Evolutionary conservation across 331 rosid genomes (phyloP).

Genomic region (Rhamnella rubrinervis): DNA sequence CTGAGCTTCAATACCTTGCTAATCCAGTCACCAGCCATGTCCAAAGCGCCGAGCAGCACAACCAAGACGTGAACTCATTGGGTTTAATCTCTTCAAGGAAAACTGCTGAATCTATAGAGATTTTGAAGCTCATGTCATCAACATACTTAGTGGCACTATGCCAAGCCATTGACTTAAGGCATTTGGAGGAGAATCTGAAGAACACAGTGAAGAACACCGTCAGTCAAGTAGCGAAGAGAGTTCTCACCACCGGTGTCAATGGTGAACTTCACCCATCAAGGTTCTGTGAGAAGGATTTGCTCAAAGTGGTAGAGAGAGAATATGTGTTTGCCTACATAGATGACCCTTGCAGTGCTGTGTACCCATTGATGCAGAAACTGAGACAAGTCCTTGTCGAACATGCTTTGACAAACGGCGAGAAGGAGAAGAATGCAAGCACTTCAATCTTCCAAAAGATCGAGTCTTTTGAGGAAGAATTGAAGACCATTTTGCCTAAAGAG

Average conservation of each 20-base stretch:
- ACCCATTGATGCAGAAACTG: constrained; percentile 74
- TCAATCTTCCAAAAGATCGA: constrained; percentile 83
- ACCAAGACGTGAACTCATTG: constrained; percentile 90
- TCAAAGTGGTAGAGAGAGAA: constrained; percentile 76
- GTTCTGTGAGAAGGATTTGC: constrained; percentile 73
- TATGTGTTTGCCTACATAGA: constrained; percentile 58
- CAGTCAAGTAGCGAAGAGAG: constrained; percentile 64
- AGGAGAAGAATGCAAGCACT: constrained; percentile 52
- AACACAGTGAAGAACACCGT: constrained; percentile 60
- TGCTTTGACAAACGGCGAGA: constrained; percentile 56
- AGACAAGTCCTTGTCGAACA: constrained; percentile 79
- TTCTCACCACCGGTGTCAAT: constrained; percentile 49
- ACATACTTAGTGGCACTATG: constrained; percentile 75
- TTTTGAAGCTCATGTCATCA: constrained; percentile 78
- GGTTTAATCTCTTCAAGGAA: constrained; percentile 82
- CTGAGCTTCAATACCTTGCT: constrained; percentile 76
- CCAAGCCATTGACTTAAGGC: constrained; percentile 87
- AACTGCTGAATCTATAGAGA: constrained; percentile 73
- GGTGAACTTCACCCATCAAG: constrained; percentile 91
- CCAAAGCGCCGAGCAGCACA: constrained; percentile 92
- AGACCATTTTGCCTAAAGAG: constrained; percentile 59
- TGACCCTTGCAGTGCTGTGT: constrained; percentile 70
- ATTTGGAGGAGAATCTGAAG: constrained; percentile 84
- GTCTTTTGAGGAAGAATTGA: constrained; percentile 67
- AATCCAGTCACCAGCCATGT: constrained; percentile 86